Conservation (phyloP, 2,329 filamentous ascomycete genomes). For the Ceratocystis lukuohia region DNA sequence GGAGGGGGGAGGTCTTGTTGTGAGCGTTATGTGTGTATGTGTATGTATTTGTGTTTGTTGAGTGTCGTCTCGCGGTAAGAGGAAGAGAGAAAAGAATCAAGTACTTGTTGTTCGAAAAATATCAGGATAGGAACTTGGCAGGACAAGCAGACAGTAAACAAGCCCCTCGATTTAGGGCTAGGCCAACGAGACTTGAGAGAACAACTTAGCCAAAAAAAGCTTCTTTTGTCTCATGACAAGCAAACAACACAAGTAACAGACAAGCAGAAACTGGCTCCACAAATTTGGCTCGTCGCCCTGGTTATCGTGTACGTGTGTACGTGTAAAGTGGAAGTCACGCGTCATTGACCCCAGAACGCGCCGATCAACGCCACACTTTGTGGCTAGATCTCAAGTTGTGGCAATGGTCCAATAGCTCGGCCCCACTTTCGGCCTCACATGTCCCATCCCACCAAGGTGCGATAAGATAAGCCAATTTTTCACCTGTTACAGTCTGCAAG, state of each 20-base stretch:
- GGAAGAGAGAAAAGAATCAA: neutral
- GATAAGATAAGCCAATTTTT: conserved; percentile 20
- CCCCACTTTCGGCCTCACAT: conserved; percentile 14
- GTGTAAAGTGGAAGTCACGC: conserved; percentile 16
- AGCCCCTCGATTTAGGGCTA: neutral
- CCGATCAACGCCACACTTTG: neutral
- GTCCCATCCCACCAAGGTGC: conserved; percentile 7
- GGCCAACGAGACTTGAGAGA: too few relatives aligned
- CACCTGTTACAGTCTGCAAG: neutral
- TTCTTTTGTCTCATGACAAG: neutral
- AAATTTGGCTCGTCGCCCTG: neutral
- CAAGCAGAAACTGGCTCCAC: neutral
- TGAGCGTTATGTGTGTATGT: neutral
- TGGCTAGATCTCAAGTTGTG: neutral
- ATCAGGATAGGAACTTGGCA: neutral
- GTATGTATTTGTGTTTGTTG: neutral
- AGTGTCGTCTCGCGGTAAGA: neutral
- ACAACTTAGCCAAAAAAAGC: neutral
- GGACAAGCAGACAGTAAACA: neutral
- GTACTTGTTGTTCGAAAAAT: neutral
- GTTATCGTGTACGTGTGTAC: conserved; percentile 9
- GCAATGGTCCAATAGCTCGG: neutral
- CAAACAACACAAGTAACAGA: neutral
- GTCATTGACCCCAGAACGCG: neutral
- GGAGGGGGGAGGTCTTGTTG: neutral